Percentiles rank a stretch among this genome's conserved stretches.
Evolutionary conservation across 2,329 filamentous ascomycete species (phyloP).

Genomic region (Fragosphaeria purpurea): DNA sequence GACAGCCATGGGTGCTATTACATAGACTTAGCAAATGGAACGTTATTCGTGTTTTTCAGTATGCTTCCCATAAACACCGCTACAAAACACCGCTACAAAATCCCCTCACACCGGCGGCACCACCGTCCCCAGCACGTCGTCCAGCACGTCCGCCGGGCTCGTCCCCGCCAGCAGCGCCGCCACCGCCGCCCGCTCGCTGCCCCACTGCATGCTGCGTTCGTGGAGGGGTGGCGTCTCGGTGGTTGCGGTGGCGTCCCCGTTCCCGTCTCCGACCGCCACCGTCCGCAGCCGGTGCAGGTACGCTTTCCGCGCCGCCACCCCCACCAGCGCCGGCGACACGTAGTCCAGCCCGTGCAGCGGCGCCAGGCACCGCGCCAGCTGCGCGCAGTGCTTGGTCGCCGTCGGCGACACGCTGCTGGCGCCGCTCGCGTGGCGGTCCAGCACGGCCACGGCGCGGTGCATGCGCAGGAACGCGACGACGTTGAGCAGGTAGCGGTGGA

Average conservation of each 20-base stretch:
- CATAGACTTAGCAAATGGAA: too few species aligned
- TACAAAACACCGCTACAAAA: too few species aligned
- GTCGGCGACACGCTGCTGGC: slow-evolving; percentile 59
- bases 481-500: slow-evolving; percentile 78
- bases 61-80: too few species aligned
- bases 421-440: slow-evolving; percentile 1
- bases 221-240: slow-evolving; percentile 28
- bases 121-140: slow-evolving; percentile 51
- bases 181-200: slow-evolving; percentile 65
- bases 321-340: slow-evolving; percentile 74
- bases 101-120: slow-evolving; percentile 41
- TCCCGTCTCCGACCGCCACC: slow-evolving; percentile 46
- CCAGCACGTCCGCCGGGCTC: slow-evolving; percentile 52
- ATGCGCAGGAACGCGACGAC: slow-evolving; percentile 78
- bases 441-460: slow-evolving; percentile 65
- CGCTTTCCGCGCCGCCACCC: slow-evolving; percentile 72
- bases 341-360: slow-evolving; percentile 72
- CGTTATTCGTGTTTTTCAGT: too few species aligned
- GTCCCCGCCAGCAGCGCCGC: slow-evolving; percentile 53
- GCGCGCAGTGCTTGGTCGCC: slow-evolving; percentile 68
- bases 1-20: too few species aligned
- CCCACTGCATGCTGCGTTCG: slow-evolving; percentile 89
- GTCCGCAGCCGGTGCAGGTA: slow-evolving; percentile 78
- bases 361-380: slow-evolving; percentile 62
- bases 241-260: not conserved